Conservation (phyloP, 768 basidiomycete species). For the Exidia glandulosa region DNA sequence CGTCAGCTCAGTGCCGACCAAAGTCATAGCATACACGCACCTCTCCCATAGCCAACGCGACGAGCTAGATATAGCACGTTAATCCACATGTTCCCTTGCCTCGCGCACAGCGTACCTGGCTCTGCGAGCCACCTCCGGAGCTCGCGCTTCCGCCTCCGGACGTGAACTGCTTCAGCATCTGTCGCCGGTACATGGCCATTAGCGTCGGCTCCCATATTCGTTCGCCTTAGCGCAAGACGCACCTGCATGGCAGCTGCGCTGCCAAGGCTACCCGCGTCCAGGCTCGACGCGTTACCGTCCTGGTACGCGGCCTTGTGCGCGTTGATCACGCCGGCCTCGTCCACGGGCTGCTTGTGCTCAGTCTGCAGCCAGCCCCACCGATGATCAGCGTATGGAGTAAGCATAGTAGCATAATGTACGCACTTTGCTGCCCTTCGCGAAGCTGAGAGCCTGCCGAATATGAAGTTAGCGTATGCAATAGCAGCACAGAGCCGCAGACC, state of each 20-base stretch:
- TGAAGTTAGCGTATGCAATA: background rate
- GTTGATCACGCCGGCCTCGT: slow-evolving; percentile 51
- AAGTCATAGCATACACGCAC: slow-evolving; percentile 6
- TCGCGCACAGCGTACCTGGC: too few species aligned
- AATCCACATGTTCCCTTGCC: too few species aligned
- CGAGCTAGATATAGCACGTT: slow-evolving; percentile 32
- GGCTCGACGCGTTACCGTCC: slow-evolving; percentile 33
- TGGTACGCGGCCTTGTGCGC: slow-evolving; percentile 57
- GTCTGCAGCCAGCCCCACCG: slow-evolving; percentile 20
- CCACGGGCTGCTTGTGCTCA: slow-evolving; percentile 46
- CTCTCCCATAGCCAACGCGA: slow-evolving; percentile 81
- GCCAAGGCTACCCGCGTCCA: slow-evolving; percentile 56
- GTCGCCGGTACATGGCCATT: slow-evolving; percentile 6
- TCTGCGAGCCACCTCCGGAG: slow-evolving; percentile 31
- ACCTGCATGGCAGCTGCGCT: slow-evolving; percentile 72
- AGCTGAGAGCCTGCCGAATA: slow-evolving; percentile 32
- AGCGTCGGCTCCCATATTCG: too few species aligned
- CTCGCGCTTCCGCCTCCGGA: slow-evolving; percentile 30
- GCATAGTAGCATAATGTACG: slow-evolving; percentile 4
- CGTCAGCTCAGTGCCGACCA: too few species aligned
- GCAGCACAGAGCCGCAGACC: background rate
- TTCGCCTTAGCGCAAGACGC: slow-evolving; percentile 6
- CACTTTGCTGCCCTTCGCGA: slow-evolving; percentile 44
- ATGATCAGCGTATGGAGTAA: background rate
- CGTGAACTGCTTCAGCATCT: slow-evolving; percentile 62